Evolutionary conservation across 2,329 filamentous ascomycete species (phyloP), one percentile per base, ranked within the genome.

Genomic region (Fusarium austroafricanum): DNA sequence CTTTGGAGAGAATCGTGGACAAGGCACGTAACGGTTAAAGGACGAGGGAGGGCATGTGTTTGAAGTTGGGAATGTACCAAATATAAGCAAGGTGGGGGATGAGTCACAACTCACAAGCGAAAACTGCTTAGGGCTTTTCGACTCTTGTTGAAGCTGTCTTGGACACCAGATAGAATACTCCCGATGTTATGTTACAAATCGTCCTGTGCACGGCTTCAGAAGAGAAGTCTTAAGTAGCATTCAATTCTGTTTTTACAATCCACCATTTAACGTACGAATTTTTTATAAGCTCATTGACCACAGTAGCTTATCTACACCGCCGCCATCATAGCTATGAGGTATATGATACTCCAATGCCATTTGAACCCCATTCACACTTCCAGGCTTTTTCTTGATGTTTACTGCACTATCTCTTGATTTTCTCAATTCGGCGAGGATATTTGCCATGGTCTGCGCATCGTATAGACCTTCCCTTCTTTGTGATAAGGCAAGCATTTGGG

Each of bases 401-500:
- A 6, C 9, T 9, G 8, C 20, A 2, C 15, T 3, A 3, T 62
- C 59, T 15, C 44, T 51, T 6, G 29, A 46, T 3, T 14, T 18
- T 8, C n/a, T 44, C 1, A 70, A 23, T 1, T 42, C 12, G 8
- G 43, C 26, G 11, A 70, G 38, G 10, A 70, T 59, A 1, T 9
- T 26, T 7, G 57, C 46, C 58, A 70, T 58, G 5, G 45, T 46
- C 20, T 35, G 44, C 5, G 66, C 53, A 37, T 70, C 67, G n/a
- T 70, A 70, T 12, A 70, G 12, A 4, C 67, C 67, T 14, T 70
- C 67, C 10, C 67, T 52, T 43, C 67, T 61, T 6, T 59, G 35
- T 3, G 49, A 67, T 1, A 40, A 35, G 11, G 53, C 37, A 11
- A 70, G 67, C 28, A 70, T 40, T 5, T 59, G 23, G 7, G 33